A percentile compares a stretch with the other conserved stretches of the same genome.
phyloP scores from a whole-genome alignment of 805 yeast genomes.

The Ogataea parapolymorpha region DNA sequence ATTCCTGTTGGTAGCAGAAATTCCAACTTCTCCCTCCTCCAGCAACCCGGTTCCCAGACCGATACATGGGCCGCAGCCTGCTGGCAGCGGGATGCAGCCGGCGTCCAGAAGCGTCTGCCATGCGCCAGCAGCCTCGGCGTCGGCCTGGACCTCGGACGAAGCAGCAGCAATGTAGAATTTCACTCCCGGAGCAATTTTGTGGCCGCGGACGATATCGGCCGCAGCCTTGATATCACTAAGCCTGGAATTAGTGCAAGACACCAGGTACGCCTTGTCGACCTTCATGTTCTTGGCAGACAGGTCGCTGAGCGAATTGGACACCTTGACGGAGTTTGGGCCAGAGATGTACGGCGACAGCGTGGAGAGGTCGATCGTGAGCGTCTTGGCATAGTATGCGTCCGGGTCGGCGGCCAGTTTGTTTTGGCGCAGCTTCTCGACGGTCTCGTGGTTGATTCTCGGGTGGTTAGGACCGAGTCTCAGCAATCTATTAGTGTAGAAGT shows the following conservation, averaged over 20 bases:
- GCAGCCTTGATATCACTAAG: constrained; percentile 92
- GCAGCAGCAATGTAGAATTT: constrained; percentile 98
- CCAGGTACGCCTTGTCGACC: constrained; percentile 91
- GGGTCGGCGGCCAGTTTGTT: constrained; percentile 54
- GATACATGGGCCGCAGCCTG: constrained; percentile 99
- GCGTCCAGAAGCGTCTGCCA: constrained; percentile 89
- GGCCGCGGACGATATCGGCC: constrained; percentile 79
- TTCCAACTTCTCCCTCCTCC: constrained; percentile 96
- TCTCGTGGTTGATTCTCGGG: constrained; percentile 69
- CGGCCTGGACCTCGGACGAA: constrained; percentile 85
- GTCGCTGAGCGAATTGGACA: constrained; percentile 74
- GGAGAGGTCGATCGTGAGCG: constrained; percentile 72
- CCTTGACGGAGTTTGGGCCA: constrained; percentile 97
- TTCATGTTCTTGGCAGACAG: constrained; percentile 69
- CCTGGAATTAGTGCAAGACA: constrained; percentile 97
- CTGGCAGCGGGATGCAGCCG: constrained; percentile 92
- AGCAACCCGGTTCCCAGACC: constrained; percentile 94
- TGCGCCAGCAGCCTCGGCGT: constrained; percentile 87
- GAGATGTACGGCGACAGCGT: constrained; percentile 85
- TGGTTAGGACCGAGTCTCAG: constrained; percentile 48
- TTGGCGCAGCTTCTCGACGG: constrained; percentile 49
- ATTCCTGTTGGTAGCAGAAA: constrained; percentile 96
- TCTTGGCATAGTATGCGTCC: constrained; percentile 87
- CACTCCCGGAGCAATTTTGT: constrained; percentile 82
- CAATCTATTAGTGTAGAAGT: constrained; percentile 72